These are phyloP conservation scores for Fraxinus dipetala DNA, from an alignment of 305 asterid species.

Conservation along the genomic window DNA sequence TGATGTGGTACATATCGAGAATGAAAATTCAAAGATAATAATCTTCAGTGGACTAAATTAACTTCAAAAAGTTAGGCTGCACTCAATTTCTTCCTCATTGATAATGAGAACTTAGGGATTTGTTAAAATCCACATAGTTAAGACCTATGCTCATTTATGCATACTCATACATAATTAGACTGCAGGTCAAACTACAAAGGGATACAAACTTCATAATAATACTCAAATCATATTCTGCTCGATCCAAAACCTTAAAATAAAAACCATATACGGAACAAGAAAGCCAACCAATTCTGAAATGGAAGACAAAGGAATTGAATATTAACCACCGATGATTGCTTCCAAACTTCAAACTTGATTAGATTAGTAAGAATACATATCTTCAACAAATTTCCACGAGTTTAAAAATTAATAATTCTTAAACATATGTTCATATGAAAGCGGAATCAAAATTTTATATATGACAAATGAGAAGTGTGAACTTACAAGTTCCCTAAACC, in stretches of 20 bases:
- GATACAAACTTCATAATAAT: not conserved
- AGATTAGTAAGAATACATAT: not conserved
- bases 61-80: not conserved
- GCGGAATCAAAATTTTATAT: not conserved
- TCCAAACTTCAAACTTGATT: not conserved
- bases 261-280: not conserved
- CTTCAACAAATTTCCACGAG: not conserved
- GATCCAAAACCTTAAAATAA: not conserved
- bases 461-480: not conserved
- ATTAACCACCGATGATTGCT: not conserved
- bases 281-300: not conserved
- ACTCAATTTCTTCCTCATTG: not conserved
- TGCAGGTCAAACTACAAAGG: not conserved
- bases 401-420: not conserved
- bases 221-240: not conserved
- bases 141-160: not conserved
- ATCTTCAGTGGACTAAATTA: not conserved
- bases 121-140: not conserved
- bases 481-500: constrained; percentile 46
- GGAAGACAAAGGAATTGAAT: not conserved
- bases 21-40: not conserved
- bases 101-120: not conserved
- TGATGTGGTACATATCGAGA: not conserved
- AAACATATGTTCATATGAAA: not conserved
- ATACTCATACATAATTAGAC: not conserved